Conservation (phyloP, 169 alveolate species). For the Eimeria acervulina region DNA sequence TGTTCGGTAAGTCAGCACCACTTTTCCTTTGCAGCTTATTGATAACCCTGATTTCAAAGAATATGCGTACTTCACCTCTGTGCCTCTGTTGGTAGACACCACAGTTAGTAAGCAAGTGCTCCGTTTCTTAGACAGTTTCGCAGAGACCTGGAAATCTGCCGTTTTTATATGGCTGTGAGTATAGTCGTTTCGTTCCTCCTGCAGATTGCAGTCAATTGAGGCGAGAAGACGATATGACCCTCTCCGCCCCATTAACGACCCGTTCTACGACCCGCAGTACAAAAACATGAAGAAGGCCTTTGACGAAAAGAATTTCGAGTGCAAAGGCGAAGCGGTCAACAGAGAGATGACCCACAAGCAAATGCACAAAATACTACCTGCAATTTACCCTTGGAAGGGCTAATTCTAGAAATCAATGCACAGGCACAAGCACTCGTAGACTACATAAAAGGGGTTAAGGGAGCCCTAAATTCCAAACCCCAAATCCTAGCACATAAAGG, state of each 20-base stretch:
- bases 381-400: constrained; percentile 44
- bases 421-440: neutral
- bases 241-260: constrained; percentile 64
- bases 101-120: neutral
- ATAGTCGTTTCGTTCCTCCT: neutral
- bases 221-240: constrained; percentile 60
- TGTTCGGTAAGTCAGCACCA: constrained; percentile 39
- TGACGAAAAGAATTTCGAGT: constrained; percentile 51
- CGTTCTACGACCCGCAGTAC: constrained; percentile 44
- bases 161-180: neutral
- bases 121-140: neutral
- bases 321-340: constrained; percentile 67
- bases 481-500: neutral
- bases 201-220: constrained; percentile 71
- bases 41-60: neutral
- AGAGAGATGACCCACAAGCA: constrained; percentile 57
- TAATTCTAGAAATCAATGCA: neutral
- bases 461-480: neutral
- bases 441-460: neutral
- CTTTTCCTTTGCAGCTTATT: neutral
- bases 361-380: constrained; percentile 63
- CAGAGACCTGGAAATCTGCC: neutral
- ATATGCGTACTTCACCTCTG: neutral
- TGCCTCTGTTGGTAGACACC: neutral
- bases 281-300: constrained; percentile 62